phyloP scores from a whole-genome alignment of 2,329 filamentous ascomycete species.

The Scedosporium minutisporum region DNA sequence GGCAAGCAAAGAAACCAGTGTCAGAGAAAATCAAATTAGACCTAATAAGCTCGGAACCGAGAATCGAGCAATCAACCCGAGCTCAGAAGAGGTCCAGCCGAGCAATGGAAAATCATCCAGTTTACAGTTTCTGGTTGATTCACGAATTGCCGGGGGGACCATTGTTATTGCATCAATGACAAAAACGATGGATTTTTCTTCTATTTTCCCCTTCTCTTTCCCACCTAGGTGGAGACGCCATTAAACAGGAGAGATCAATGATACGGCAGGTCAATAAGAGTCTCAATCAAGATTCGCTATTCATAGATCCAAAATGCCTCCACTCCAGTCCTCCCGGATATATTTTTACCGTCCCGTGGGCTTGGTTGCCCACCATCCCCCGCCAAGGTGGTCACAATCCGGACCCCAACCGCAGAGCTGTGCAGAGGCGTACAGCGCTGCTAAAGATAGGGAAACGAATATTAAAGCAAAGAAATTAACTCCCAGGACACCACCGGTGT shows the following conservation, averaged over 20 bases:
- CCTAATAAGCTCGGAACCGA: not conserved
- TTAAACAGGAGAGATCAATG: not conserved
- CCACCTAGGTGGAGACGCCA: too few species aligned
- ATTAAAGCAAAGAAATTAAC: conserved; percentile 1
- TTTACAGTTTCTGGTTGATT: too few species aligned
- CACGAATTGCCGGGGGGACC: too few species aligned
- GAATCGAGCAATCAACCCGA: not conserved
- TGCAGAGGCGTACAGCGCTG: not conserved
- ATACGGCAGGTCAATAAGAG: not conserved
- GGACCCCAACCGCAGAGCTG: too few species aligned
- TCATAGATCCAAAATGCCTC: not conserved
- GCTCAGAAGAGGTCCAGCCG: not conserved
- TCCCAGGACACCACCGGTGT: conserved; percentile 6
- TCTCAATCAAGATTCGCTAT: not conserved
- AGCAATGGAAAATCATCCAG: not conserved
- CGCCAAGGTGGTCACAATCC: not conserved
- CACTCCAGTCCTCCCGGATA: not conserved
- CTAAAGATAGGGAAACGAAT: not conserved
- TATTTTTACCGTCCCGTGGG: not conserved
- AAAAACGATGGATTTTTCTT: too few species aligned
- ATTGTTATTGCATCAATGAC: too few species aligned
- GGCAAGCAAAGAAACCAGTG: too few species aligned
- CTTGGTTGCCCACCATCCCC: not conserved
- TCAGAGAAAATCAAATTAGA: not conserved
- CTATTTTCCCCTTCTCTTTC: too few species aligned